Evolutionary conservation across 495 filamentous ascomycete species (phyloP), one percentile per base, ranked within the genome.

Genomic region (Tirmania nivea): DNA sequence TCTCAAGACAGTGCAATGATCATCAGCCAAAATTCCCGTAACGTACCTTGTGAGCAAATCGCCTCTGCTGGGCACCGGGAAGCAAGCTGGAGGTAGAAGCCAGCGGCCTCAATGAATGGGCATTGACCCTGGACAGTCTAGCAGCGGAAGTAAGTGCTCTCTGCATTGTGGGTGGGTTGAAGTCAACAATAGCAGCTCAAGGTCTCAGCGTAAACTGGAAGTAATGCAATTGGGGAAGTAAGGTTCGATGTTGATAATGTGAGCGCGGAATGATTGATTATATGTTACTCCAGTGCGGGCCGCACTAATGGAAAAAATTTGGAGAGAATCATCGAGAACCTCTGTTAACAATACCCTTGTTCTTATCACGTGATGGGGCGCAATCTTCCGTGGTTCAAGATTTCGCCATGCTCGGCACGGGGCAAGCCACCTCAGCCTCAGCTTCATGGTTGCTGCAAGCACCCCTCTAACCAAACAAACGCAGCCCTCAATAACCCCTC

Each of bases 31-130:
- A 47, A 47, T 14, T 47, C 42, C 14, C 42, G 52, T 35, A 39
- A 55, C 55, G 39, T 57, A 65, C 63, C 57, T 66, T 65, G 54
- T 65, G 63, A 36, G 63, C 53, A 52, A 65, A 65, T 49, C 60
- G 64, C 16, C 55, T 52, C 51, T 62, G 60, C 35, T 62, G 60
- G 25, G 47, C 54, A 3, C 56, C 34, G 35, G 60, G 56, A 25
- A 62, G 34, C 39, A 55, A n/a, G 49, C 48, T 52, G 8, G 57
- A 35, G 48, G 47, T 51, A 21, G 50, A 52, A 48, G 55, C 25
- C 49, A 59, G 49, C 10, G 62, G 35, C 37, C 62, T 56, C 49
- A 57, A 34, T 34, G 51, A 49, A 31, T 54, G 25, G 16, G 48
- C n/a, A 31, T 31, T 50, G 39, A 54, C 21, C 34, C 52, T 56